Base-by-base conservation (phyloP, 371 early-diverging fungal species). In the Chytridium lagenaria region DNA sequence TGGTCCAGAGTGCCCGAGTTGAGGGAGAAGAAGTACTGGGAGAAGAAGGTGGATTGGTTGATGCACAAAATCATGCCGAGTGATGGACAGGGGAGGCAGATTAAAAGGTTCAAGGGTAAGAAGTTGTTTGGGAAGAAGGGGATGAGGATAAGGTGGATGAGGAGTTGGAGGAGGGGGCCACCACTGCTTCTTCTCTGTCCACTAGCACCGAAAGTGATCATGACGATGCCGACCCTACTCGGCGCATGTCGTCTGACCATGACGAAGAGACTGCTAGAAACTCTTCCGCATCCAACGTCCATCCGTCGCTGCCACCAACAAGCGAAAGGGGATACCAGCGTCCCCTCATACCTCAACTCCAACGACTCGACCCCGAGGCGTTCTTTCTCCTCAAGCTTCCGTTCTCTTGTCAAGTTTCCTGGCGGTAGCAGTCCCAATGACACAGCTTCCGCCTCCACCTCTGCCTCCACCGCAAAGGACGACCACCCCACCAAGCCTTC, bases 1-100 rank as follows among this genome's bases (percentile, higher is more conserved):
- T 12, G 63, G 63, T 3, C 63, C 63, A 12, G 7, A 23, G 7
- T 16, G 34, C 12, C 63, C 63, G 12, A 36, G 36, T 30, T n/a
- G n/a, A n/a, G n/a, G n/a, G 12, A 28, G 12, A 63, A 19, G 34
- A 63, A 31, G 30, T 2, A 23, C 36, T 26, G 16, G 16, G 55
- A 55, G 44, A 57, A 57, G 57, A 30, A 57, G 63, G 34, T 30
- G 3, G 63, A 63, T 30, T 12, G 36, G 34, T 26, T 63, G 33
- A 28, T 63, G 63, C 33, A 15, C 33, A 28, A 36, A 12, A 23
- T 36, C 36, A 63, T 63, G 63, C 63, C 63, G 12, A 37, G 63
- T n/a, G n/a, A n/a, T 30, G 63, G 37, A 12, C 12, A 36, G 34
- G 36, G 36, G 26, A 37, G 37, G 36, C 30, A 19, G 63, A 63